Evolutionary conservation across 768 basidiomycete genomes (phyloP), one percentile per base, ranked within the genome.

Genomic region (Suillus discolor): DNA sequence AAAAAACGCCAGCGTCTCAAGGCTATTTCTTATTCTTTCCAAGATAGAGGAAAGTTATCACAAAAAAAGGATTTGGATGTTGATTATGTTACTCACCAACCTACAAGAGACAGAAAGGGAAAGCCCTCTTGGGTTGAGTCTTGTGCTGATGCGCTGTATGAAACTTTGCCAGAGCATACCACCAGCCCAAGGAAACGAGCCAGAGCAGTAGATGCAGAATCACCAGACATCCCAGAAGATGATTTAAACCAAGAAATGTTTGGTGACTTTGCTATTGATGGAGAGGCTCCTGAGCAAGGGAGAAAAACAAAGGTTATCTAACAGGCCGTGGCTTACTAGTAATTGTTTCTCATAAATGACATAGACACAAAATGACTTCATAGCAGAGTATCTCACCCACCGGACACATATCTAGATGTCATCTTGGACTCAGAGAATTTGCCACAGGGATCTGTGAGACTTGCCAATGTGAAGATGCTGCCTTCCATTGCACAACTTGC

Each of bases 281-380:
- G 11, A 44, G 44, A 62, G 15, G 25, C 25, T 62, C 4, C 2
- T 45, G 0, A 44, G 0, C 25, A 44, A 20, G 11, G 20, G 34
- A 62, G 38, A 36, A 62, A 34, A 62, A 62, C 36, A 23, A 36
- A 38, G 36, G 36, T 36, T 20, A 8, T 59, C 57, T 18, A 36
- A 15, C 6, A 59, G 31, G 6, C 4, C 8, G 11, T 23, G 4
- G 3, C 7, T 7, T 0, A 1, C 36, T 60, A 8, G 0, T 20
- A 60, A 39, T 16, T 38, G 18, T 31, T 60, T 38, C 36, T 42
- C n/a, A 39, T 12, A 7, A 2, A 18, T 28, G 15, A 16, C 41
- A 31, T 39, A 64, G 63, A 62, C 57, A 28, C 63, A 64, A 61
- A 64, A 64, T 16, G 23, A 61, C 42, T 64, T 44, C n/a, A 44